A percentile compares a stretch with the other conserved stretches of the same genome.
phyloP scores from a whole-genome alignment of 2,329 filamentous ascomycete species.

The Xylariaceae sp. region DNA sequence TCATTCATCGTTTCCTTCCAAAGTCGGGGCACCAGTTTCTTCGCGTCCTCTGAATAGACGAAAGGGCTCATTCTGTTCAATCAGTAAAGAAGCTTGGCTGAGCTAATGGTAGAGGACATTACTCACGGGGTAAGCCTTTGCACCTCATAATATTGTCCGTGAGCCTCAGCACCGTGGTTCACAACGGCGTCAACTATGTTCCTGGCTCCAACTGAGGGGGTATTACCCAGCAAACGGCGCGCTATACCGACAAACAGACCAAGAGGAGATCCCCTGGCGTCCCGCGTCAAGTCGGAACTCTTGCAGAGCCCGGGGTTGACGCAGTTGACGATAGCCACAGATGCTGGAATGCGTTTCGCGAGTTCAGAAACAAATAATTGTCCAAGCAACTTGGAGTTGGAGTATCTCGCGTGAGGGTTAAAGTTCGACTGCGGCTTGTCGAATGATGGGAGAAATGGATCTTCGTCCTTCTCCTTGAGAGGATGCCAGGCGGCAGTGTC shows the following conservation, averaged over 20 bases:
- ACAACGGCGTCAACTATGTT: conserved; percentile 11
- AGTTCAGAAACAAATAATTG: conserved; percentile 29
- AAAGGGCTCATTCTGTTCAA: conserved; percentile 13
- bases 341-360: conserved; percentile 20
- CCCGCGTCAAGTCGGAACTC: too few species aligned
- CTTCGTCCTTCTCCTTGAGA: conserved; percentile 13
- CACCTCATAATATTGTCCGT: conserved; percentile 17
- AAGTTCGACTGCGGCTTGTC: conserved; percentile 9
- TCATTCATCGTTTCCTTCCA: not conserved
- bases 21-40: not conserved
- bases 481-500: conserved; percentile 19
- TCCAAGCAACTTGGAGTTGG: conserved; percentile 23
- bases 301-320: conserved; percentile 16
- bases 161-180: conserved; percentile 5
- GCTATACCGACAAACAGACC: not conserved
- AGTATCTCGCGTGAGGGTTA: conserved; percentile 14
- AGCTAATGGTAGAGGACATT: not conserved
- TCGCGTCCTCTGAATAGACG: not conserved
- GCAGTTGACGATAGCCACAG: conserved; percentile 11
- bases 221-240: conserved; percentile 7
- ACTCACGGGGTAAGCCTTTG: conserved; percentile 14
- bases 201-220: conserved; percentile 8
- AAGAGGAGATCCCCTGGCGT: too few species aligned
- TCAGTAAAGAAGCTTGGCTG: not conserved
- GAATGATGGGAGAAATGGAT: conserved; percentile 14